Base-by-base conservation (phyloP, 192 early-diverging fungal species). In the Coemansia sp. region DNA sequence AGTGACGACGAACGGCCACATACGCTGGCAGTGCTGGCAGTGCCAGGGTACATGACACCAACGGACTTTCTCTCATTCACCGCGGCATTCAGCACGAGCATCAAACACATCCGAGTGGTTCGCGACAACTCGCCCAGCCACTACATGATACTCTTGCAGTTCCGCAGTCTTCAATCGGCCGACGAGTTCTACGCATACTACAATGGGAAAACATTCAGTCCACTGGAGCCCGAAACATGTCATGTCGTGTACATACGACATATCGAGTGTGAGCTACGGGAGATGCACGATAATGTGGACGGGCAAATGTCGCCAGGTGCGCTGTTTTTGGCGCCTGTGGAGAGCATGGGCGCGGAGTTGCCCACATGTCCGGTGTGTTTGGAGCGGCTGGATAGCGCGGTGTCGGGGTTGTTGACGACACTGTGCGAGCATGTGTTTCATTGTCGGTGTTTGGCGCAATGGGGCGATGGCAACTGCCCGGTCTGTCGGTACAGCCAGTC, bases 291-390 rank as follows among this genome's bases (percentile, higher is more conserved):
- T 21, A 21, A 21, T 22, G 24, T n/a, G 14, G 41, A n/a, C 37
- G 37, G 21, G 21, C 21, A 1, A 21, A 38, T 38, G 41, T 45
- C 39, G 48, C 62, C 65, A 5, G 61, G 63, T 12, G 65, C 60
- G 6, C 22, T 74, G 60, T 67, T 71, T 24, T 27, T 70, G 45
- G 70, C 66, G 27, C 81, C 79, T 2, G 15, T 48, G 2, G 56
- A 60, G n/a, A 23, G 23, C 24, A 50, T 15, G 14, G 49, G 65
- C 22, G 57, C 54, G 25, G 94, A 97, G 71, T 73, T 96, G 15
- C 95, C 95, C 2, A 94, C 91, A 0, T 99, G 97, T 67, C 95
- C 97, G 3, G 95, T 99, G 6, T 99, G 97, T 73, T 80, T 99
- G 43, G 97, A 99, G 58, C 80, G 94, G 17, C 91, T 99, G 89